A percentile compares a stretch with the other conserved stretches of the same genome.
These are phyloP conservation scores for Boletus rubropictus DNA, from an alignment of 768 basidiomycete genomes.

Conservation along the genomic window DNA sequence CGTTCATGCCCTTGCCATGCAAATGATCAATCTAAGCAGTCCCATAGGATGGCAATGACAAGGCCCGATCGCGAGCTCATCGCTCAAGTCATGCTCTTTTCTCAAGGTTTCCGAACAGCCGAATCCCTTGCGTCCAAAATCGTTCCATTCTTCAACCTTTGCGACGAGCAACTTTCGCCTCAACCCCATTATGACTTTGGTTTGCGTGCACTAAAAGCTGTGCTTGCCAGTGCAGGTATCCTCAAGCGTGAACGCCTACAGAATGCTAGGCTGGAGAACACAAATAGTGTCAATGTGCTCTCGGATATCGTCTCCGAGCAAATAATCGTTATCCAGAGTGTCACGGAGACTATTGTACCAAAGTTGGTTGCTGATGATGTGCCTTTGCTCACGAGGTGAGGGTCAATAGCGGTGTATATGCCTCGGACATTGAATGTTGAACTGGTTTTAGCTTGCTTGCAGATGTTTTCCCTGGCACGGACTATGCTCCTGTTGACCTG, in stretches of 20 bases:
- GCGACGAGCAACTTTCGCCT: slow-evolving; percentile 91
- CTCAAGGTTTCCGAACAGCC: slow-evolving; percentile 97
- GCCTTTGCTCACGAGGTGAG: slow-evolving; percentile 83
- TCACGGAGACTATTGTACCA: slow-evolving; percentile 96
- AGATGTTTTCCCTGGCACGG: slow-evolving; percentile 96
- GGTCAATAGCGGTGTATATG: not conserved
- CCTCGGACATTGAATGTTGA: not conserved
- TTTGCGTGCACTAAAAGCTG: slow-evolving; percentile 93
- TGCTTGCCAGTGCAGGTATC: slow-evolving; percentile 94
- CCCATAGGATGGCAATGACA: slow-evolving; percentile 92
- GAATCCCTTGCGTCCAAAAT: slow-evolving; percentile 97
- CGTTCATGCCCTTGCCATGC: slow-evolving; percentile 27
- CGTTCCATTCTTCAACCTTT: slow-evolving; percentile 98
- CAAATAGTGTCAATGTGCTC: slow-evolving; percentile 43
- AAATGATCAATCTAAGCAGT: slow-evolving; percentile 7
- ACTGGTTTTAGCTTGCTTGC: slow-evolving; percentile 63
- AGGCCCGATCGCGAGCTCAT: slow-evolving; percentile 97
- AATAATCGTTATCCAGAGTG: slow-evolving; percentile 96
- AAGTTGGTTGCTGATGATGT: slow-evolving; percentile 98
- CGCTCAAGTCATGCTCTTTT: slow-evolving; percentile 99
- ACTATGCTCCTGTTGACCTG: slow-evolving; percentile 84
- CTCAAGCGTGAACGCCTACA: slow-evolving; percentile 88
- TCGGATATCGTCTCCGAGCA: slow-evolving; percentile 82
- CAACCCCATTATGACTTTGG: slow-evolving; percentile 99
- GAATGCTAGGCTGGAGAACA: slow-evolving; percentile 35